phyloP scores from a whole-genome alignment of 768 basidiomycete species.

The Podaxis carcinomalis region DNA sequence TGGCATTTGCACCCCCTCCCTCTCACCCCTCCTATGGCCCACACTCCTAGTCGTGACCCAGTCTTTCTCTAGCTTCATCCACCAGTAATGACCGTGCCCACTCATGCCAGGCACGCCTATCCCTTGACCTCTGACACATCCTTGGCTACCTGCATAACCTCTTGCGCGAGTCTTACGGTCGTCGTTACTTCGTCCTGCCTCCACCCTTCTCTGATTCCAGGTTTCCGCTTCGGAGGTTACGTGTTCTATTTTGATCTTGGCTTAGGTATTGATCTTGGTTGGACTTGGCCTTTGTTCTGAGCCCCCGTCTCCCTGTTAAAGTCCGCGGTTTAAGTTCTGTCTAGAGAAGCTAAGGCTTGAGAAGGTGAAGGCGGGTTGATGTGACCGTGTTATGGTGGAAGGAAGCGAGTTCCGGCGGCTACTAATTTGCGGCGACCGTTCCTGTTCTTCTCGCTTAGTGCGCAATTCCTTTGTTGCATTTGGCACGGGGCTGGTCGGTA shows the following conservation, averaged over 20 bases:
- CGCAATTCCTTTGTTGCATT: too few relatives aligned
- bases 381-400: background rate
- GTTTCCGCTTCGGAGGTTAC: slow-evolving; percentile 12
- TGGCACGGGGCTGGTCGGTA: too few relatives aligned
- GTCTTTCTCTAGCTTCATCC: slow-evolving; percentile 15
- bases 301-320: too few relatives aligned
- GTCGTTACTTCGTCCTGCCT: background rate
- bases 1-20: background rate
- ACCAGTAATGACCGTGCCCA: slow-evolving; percentile 33
- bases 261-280: background rate
- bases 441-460: too few relatives aligned
- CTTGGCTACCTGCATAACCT: slow-evolving; percentile 25
- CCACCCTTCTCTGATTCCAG: background rate
- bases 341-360: background rate
- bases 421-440: background rate
- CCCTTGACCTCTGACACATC: slow-evolving; percentile 22
- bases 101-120: slow-evolving; percentile 32
- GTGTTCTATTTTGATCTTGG: too few relatives aligned
- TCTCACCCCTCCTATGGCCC: background rate
- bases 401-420: background rate
- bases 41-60: background rate
- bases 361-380: too few relatives aligned
- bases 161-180: slow-evolving; percentile 24
- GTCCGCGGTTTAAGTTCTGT: background rate
- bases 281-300: background rate